phyloP scores from a whole-genome alignment of 2,329 filamentous ascomycete species.

The Parastagonospora nodorum region DNA sequence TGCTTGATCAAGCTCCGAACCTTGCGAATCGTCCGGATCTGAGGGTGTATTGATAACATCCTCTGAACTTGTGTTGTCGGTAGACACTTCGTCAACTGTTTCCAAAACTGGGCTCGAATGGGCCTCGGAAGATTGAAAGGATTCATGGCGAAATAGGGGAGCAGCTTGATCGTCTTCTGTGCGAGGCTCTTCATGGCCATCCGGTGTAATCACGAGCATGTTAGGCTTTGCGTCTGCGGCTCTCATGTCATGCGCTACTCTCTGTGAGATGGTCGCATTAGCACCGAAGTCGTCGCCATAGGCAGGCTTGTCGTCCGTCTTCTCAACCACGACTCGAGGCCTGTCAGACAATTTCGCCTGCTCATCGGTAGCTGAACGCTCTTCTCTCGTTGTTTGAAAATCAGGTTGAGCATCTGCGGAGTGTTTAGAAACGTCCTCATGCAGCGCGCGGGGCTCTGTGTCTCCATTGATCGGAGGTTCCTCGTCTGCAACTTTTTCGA shows the following conservation, averaged over 20 bases:
- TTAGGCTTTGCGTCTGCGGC: conserved; percentile 44
- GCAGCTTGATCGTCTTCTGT: conserved; percentile 26
- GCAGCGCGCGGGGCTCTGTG: conserved; percentile 12
- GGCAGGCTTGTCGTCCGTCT: conserved; percentile 39
- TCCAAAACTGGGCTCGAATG: conserved; percentile 13
- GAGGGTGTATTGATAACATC: conserved; percentile 24
- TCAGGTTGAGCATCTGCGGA: conserved; percentile 29
- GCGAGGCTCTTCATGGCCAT: conserved; percentile 13
- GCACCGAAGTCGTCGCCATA: conserved; percentile 46
- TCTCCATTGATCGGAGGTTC: conserved; percentile 24
- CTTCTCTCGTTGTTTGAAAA: conserved; percentile 16
- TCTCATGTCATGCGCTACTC: conserved; percentile 38
- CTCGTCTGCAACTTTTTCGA: conserved; percentile 26
- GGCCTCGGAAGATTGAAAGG: conserved; percentile 12
- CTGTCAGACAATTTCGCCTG: conserved; percentile 12
- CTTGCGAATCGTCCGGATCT: conserved; percentile 15
- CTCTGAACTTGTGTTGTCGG: conserved; percentile 26
- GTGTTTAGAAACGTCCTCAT: conserved; percentile 20
- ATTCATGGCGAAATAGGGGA: conserved; percentile 43
- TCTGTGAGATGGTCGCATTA: conserved; percentile 39
- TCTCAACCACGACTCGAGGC: conserved; percentile 42
- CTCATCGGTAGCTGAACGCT: conserved; percentile 16
- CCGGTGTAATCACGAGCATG: conserved; percentile 29
- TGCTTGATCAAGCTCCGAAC: conserved; percentile 13
- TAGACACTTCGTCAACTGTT: conserved; percentile 25